Evolutionary conservation across 2,329 filamentous ascomycete species (phyloP), one percentile per base, ranked within the genome.

Genomic region (Phoma herbarum): DNA sequence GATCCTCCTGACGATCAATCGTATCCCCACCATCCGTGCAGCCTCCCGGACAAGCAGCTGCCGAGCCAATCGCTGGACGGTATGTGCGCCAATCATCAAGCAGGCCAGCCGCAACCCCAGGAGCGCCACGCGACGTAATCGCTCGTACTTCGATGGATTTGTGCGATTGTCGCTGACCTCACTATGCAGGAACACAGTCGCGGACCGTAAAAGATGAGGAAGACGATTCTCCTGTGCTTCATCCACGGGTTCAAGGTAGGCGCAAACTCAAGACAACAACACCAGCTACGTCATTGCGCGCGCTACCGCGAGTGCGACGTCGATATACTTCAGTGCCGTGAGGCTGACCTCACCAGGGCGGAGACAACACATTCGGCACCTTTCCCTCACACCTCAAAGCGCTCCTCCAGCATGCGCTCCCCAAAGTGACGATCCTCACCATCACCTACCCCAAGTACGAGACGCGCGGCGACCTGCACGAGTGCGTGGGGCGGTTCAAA

Each of bases 191-290:
- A 70, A 68, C 67, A 72, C 51, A 68, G 70, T 64, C 65, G 55
- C 61, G 49, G 64, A 66, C 33, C 37, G 56, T 53, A 55, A 71
- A 85, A 78, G 59, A 89, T 88, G 85, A 90, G 89, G 82, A 93
- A 91, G 80, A 95, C 90, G 58, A 79, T 96, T 35, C 79, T 96
- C 37, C 80, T 96, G 59, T 91, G 90, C 73, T 95, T 95, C 77
- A 91, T 95, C 61, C 92, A 96, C 77, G 92, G 92, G 74, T 96
- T 96, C 85, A 92, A 95, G 84, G 86, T 88, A 71, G 41, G 69
- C 57, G 8, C 45, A 4, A 18, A 22, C 12, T 18, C 6, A 7
- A 7, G 31, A 6, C 25, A 20, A 25, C 1, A 20, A 20, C 14
- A n/a, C 23, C 16, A 14, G 8, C 16, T 42, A 59, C 45, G 45